Base-by-base conservation (phyloP, 2,329 filamentous ascomycete genomes). In the Pleoardoris graminearum region DNA sequence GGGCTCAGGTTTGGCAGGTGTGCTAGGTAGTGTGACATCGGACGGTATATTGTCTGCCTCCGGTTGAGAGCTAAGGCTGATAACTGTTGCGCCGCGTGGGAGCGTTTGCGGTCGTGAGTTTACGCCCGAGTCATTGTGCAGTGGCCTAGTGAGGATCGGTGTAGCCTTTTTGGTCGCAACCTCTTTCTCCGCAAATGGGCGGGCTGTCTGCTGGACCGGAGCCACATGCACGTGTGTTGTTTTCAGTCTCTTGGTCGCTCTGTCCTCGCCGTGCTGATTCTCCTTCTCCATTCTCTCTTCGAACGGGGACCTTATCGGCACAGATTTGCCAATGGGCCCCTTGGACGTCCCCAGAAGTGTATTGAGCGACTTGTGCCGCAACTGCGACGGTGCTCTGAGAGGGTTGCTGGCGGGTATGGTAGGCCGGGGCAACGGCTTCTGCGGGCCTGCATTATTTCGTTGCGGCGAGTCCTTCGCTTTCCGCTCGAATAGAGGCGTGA, bases 401-500 rank as follows among this genome's bases (percentile, higher is more conserved):
- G 37, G 50, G 14, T 54, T 63, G 60, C 59, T 37, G 51, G 53
- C 29, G 57, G 61, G 57, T 58, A 66, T n/a, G 55, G 60, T 29
- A 42, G 63, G 16, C 48, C 43, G 69, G 1, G 63, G 37, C 59
- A 51, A 55, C 41, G 25, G 51, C 54, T 19, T 27, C 6, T 29
- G 22, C 10, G 60, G 50, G 4, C 66, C 56, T 35, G 61, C 48
- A 42, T 44, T 33, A 29, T 61, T 53, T 25, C 49, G 53, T 48
- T 60, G 58, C 4, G 64, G 59, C 12, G 62, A 58, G 0, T 66
- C 64, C 61, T 82, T 85, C 8, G 77, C 76, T 51, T 84, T 83
- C 72, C 88, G 91, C 56, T 89, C 86, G 39, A 94, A 76, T 23
- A 97, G 73, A 23, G 86, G 85, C 0, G 88, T 85, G 22, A 97